phyloP scores from a whole-genome alignment of 441 rosid genomes.

The Metrosideros polymorpha region DNA sequence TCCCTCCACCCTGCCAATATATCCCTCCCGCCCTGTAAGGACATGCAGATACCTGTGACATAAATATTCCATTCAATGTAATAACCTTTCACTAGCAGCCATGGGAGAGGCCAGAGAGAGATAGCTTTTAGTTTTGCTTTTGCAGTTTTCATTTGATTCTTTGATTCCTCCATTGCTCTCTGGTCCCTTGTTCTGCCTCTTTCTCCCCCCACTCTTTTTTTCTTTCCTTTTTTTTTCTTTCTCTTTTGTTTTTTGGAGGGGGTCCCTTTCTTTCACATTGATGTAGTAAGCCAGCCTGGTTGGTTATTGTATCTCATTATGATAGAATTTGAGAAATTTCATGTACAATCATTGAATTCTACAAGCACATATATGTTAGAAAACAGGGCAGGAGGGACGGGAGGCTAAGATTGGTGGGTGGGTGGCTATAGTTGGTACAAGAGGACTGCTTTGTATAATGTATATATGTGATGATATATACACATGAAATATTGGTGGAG shows the following conservation, averaged over 20 bases:
- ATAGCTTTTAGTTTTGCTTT: slow-evolving; percentile 41
- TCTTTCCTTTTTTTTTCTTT: not conserved
- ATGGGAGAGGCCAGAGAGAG: slow-evolving; percentile 24
- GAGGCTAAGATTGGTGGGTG: not conserved
- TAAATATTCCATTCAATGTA: slow-evolving; percentile 19
- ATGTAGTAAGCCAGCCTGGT: slow-evolving; percentile 29
- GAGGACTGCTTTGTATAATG: slow-evolving; percentile 29
- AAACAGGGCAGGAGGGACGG: slow-evolving; percentile 11
- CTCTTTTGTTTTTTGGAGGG: not conserved
- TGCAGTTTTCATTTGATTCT: slow-evolving; percentile 41
- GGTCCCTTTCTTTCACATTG: slow-evolving; percentile 12
- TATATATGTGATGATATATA: slow-evolving; percentile 49
- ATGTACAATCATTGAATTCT: slow-evolving; percentile 30
- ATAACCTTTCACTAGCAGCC: slow-evolving; percentile 29
- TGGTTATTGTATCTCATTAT: slow-evolving; percentile 27
- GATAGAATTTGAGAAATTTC: slow-evolving; percentile 2
- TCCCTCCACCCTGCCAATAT: slow-evolving; percentile 18
- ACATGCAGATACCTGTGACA: slow-evolving; percentile 34
- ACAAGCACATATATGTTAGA: slow-evolving; percentile 10
- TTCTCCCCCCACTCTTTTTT: slow-evolving; percentile 1
- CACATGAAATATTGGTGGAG: slow-evolving; percentile 28
- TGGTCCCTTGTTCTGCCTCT: slow-evolving; percentile 24
- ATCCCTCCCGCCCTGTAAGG: slow-evolving; percentile 16
- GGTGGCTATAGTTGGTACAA: slow-evolving; percentile 24
- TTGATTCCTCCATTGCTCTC: slow-evolving; percentile 45